Conservation (phyloP, 2,329 filamentous ascomycete genomes). For the Sphaerulina musiva region DNA sequence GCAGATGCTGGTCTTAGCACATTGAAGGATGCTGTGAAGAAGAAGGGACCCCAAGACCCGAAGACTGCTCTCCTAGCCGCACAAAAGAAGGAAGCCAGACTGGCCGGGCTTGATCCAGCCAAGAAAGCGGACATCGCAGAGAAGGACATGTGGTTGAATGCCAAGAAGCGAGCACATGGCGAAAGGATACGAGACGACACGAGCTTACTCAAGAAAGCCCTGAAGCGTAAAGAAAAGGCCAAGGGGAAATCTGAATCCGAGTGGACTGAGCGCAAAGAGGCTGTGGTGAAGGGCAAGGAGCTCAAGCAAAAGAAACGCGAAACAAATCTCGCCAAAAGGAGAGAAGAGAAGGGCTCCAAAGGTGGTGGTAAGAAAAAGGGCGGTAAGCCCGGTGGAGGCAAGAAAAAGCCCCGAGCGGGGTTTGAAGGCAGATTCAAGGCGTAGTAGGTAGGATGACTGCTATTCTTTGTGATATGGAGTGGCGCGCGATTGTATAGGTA, state of each 20-base stretch:
- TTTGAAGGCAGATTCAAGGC: slow-evolving; percentile 62
- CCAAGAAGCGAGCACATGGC: slow-evolving; percentile 79
- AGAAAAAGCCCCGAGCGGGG: slow-evolving; percentile 52
- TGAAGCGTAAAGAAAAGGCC: slow-evolving; percentile 83
- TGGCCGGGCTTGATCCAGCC: slow-evolving; percentile 66
- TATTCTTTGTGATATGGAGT: too few species aligned
- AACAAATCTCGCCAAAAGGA: slow-evolving; percentile 59
- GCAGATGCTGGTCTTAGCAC: slow-evolving; percentile 63
- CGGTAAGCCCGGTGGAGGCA: slow-evolving; percentile 52
- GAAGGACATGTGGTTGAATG: slow-evolving; percentile 90
- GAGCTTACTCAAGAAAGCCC: slow-evolving; percentile 79
- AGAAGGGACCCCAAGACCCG: slow-evolving; percentile 76
- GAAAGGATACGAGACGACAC: slow-evolving; percentile 86
- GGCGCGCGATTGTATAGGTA: too few species aligned
- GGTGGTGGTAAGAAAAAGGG: slow-evolving; percentile 59
- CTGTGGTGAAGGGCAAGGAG: slow-evolving; percentile 43
- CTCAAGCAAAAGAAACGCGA: slow-evolving; percentile 47
- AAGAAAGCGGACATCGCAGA: slow-evolving; percentile 84
- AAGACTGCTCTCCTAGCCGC: slow-evolving; percentile 79
- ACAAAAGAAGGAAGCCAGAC: slow-evolving; percentile 76
- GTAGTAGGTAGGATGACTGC: neutral
- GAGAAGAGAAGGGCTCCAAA: slow-evolving; percentile 69
- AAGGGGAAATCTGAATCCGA: slow-evolving; percentile 91
- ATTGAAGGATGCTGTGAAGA: slow-evolving; percentile 59
- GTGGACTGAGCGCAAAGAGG: slow-evolving; percentile 52